Conservation (phyloP, 1,284 basidiomycete genomes). For the Phlebopus sp. region DNA sequence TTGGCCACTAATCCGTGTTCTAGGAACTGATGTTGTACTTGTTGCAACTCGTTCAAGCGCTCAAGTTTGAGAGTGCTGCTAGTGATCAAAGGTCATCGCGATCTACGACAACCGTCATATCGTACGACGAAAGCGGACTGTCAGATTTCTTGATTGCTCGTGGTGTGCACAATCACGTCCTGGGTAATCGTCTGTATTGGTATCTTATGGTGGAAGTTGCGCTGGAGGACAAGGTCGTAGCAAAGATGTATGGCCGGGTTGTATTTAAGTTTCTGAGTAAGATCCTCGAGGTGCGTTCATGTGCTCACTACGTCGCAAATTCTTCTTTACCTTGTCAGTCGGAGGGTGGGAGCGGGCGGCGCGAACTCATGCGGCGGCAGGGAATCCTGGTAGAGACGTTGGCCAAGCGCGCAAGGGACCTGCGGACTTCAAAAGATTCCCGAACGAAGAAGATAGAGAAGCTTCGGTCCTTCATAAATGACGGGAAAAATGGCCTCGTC, state of each 20-base stretch:
- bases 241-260: constrained; percentile 90
- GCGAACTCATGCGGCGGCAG: constrained; percentile 82
- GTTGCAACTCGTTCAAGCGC: constrained; percentile 94
- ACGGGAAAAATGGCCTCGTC: constrained; percentile 79
- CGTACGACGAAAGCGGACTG: constrained; percentile 81
- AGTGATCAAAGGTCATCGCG: constrained; percentile 68
- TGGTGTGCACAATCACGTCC: constrained; percentile 76
- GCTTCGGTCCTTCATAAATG: constrained; percentile 77
- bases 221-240: constrained; percentile 75
- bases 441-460: constrained; percentile 98
- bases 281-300: constrained; percentile 68
- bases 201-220: constrained; percentile 93
- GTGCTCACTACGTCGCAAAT: background rate
- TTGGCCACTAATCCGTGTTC: constrained; percentile 3
- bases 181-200: constrained; percentile 96
- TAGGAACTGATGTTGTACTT: constrained; percentile 93
- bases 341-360: constrained; percentile 71
- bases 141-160: constrained; percentile 89
- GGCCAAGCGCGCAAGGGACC: constrained; percentile 80
- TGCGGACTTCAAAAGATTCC: constrained; percentile 88
- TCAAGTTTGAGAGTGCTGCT: constrained; percentile 88
- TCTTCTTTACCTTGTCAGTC: constrained; percentile 41
- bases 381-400: constrained; percentile 84
- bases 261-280: constrained; percentile 86
- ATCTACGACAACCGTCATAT: constrained; percentile 66